Percentiles rank a stretch among this genome's conserved stretches.
Conservation (phyloP, 805 yeast species). For the Middelhovenomyces tepae region DNA sequence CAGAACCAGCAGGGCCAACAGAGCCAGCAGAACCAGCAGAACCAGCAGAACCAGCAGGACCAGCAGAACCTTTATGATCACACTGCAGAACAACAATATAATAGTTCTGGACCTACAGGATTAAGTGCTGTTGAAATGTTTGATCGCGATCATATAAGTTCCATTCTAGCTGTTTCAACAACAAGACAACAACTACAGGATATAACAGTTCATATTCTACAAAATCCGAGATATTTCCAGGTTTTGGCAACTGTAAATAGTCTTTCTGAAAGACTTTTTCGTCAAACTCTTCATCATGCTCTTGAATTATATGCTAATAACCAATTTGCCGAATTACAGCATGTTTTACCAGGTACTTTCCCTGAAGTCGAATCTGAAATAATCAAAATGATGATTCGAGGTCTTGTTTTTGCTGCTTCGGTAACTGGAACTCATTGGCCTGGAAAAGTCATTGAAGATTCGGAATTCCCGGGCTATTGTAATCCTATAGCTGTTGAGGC, state of each 20-base stretch:
- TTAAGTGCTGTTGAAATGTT: not conserved
- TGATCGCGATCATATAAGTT: no score
- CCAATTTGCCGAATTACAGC: not conserved
- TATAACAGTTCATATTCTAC: no score
- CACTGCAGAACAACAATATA: not conserved
- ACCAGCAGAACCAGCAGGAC: not conserved
- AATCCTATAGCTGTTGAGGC: constrained; percentile 9
- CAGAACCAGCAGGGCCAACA: not conserved
- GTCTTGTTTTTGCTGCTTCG: constrained; percentile 8
- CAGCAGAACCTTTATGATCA: not conserved
- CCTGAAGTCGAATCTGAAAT: not conserved
- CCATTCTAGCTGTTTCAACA: no score
- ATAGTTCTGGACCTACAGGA: not conserved
- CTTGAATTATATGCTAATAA: not conserved
- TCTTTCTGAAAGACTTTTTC: not conserved
- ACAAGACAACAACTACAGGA: no score
- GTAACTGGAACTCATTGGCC: constrained; percentile 13
- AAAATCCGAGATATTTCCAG: no score
- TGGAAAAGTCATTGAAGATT: constrained; percentile 13
- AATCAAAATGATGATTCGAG: not conserved
- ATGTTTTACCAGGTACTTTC: not conserved
- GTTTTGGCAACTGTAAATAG: no score
- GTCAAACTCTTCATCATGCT: not conserved
- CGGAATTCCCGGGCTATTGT: constrained; percentile 10
- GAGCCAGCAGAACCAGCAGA: not conserved